Base-by-base conservation (phyloP, 2,329 filamentous ascomycete genomes). In the Ophiostoma fasciatum region DNA sequence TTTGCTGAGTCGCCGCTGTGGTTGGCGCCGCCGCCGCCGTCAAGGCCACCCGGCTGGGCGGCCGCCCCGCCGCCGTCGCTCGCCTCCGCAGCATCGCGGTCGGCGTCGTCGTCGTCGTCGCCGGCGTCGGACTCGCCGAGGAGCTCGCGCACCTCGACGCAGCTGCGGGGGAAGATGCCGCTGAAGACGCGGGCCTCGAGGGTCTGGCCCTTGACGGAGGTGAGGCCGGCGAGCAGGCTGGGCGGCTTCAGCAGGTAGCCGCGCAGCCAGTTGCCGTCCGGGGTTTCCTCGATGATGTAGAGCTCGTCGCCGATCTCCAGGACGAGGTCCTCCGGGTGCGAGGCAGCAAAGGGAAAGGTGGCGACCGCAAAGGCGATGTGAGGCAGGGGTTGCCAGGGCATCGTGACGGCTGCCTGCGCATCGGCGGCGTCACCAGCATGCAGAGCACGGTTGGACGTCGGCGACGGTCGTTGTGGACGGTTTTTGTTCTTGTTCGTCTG, bases 301-400 rank as follows among this genome's bases (percentile, higher is more conserved):
- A 98, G 68, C 61, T 98, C 90, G 69, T 98, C 90, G 56, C 90
- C 90, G 45, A 98, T 83, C 59, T 98, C 87, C 55, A 98, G 78
- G 9, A 92, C 90, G 15, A 98, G 76, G 59, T 98, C 90, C 55
- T 85, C 82, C 36, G 85, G 75, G 46, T 78, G 78, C 41, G 82
- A 78, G 42, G 90, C 82, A 49, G 81, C 71, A 62, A 98, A 98
- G 26, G 90, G 90, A 57, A 87, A 93, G 47, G 79, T 87, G 66
- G 88, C 90, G 59, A 98, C 82, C 49, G 88, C 92, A 66, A 96
- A 98, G 54, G 87, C 90, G 65, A 98, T 94, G 52, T 84, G 82
- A 59, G 87, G 83, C 58, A 98, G 73, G 52, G 90, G 88, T 71
- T 82, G 78, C 90, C 90, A 98, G 71, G 87, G 83, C 87, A 94